Base-by-base conservation (phyloP, 768 basidiomycete species). In the Panus rudis region DNA sequence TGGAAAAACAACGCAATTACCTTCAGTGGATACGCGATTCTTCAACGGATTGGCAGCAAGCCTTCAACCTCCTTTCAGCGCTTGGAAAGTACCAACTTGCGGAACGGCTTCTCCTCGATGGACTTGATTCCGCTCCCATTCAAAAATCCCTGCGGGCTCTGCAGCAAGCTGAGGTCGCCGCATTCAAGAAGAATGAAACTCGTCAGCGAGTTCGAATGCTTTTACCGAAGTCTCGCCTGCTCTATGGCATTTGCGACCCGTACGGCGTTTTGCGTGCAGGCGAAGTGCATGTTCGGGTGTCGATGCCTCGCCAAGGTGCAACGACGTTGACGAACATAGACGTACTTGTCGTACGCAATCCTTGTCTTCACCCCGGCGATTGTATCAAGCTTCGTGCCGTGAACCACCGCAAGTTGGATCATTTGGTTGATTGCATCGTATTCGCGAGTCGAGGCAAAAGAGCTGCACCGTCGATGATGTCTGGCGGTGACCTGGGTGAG, bases 211-310 rank as follows among this genome's bases (percentile, higher is more conserved):
- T 75, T 5, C 65, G 79, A 38, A 80, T 81, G 64, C 70, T 83
- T 39, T 66, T 84, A 4, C 71, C 75, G 31, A 72, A 79, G 49
- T 81, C 80, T 4, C 69, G 81, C 19, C 63, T 78, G 3, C 58
- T 84, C 3, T 84, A 73, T 39, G 81, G 81, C 0, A 78, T 84
- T 11, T 83, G 79, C 48, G 81, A 84, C 56, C 81, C 81, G 1
- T 78, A 71, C 50, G 66, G 71, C 30, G 71, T 83, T 1, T 62
- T 84, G 27, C 69, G 71, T 41, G 79, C 81, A 54, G 81, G 81
- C 0, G 64, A 83, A 50, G 79, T 84, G 0, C 73, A 79, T 51
- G 71, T 83, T 16, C 69, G 80, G 2, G 71, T 84, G 24, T 75
- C 72, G 0, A 62, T 67, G 1, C 64, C 66, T 14, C 66, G 73